Base-by-base conservation (phyloP, 768 basidiomycete genomes). In the Glaciozyma antarctica region DNA sequence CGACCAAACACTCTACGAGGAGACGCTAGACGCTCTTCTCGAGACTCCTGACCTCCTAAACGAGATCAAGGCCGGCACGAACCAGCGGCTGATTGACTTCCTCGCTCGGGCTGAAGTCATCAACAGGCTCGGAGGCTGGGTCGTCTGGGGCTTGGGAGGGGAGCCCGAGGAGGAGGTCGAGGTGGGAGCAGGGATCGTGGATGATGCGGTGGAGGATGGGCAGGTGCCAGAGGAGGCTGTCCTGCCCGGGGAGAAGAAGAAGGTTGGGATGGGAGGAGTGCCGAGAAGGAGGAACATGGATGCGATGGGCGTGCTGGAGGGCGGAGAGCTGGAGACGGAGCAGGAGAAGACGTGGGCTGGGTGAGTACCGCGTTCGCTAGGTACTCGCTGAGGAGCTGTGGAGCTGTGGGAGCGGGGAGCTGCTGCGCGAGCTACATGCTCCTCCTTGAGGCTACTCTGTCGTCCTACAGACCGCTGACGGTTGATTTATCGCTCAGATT, bases 1-100 rank as follows among this genome's bases (percentile, higher is more conserved):
- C 60, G 60, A 60, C 32, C 28, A 16, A 13, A 12, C 48, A 5
- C 43, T 45, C 41, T 58, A 44, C 26, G 47, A 60, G 12, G 13
- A 30, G 28, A 82, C 85, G 57, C 83, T 98, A 49, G 92, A 95
- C 76, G 85, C 88, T 49, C 86, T 98, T 65, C 81, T 98, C 62
- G 90, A 91, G 78, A 90, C 95, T 78, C 87, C 90, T 74, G 92
- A 97, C 76, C 81, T 98, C 53, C 79, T 98, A 62, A 88, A 89
- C 77, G 94, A 98, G 77, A 90, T 91, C 83, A 97, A 97, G 78
- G 82, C 87, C 1, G 69, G 69, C 34, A 88, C 94, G 78, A 98
- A 98, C 75, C 87, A 87, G 48, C 80, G 88, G 64, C 83, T 94
- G 58, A 87, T 88, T 71, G 87, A 89, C 75, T 90, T 90, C 77